Evolutionary conservation across 768 basidiomycete genomes (phyloP), one percentile per base, ranked within the genome.

Genomic region (Tephrocybe sp.): DNA sequence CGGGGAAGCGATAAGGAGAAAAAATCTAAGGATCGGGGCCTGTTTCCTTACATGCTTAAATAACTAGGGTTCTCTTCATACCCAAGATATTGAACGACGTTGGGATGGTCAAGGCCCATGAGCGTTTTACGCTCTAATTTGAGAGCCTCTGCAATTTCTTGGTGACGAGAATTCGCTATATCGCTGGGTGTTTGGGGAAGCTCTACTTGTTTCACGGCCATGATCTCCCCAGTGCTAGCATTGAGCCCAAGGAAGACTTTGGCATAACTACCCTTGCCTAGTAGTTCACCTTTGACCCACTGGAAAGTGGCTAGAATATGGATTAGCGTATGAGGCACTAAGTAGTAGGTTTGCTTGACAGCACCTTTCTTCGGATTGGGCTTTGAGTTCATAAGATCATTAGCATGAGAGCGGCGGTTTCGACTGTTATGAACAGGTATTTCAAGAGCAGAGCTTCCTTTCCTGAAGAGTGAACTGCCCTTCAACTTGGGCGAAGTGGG

Each of bases 161-260:
- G 67, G 57, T 90, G 84, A 25, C 85, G 77, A 44, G 74, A 68
- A 63, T 89, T 81, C 54, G 62, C 76, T 61, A 80, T 81, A 68
- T 93, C 90, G 57, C 82, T 84, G 17, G 79, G 76, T 14, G 87
- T 88, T 32, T 78, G 77, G 0, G 90, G 90, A 51, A 91, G 75
- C 65, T 97, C 94, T 26, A 97, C 95, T 67, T 96, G 94, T 70
- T 98, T 98, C 54, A 98, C 94, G 3, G 95, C 95, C 64, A 97
- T 88, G 75, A 96, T 85, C 65, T 96, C 91, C 28, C 92, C 93
- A 0, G 88, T 93, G 2, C 84, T 90, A 32, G 86, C 88, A 67
- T 96, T 97, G 45, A 97, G 72, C 0, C 86, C 94, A 54, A 94
- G 77, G 62, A 90, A 97, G n/a, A 98, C 95, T 43, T 81, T 80